These are phyloP conservation scores for Kalmusia sp. DNA, from an alignment of 2,329 filamentous ascomycete species.

Conservation along the genomic window DNA sequence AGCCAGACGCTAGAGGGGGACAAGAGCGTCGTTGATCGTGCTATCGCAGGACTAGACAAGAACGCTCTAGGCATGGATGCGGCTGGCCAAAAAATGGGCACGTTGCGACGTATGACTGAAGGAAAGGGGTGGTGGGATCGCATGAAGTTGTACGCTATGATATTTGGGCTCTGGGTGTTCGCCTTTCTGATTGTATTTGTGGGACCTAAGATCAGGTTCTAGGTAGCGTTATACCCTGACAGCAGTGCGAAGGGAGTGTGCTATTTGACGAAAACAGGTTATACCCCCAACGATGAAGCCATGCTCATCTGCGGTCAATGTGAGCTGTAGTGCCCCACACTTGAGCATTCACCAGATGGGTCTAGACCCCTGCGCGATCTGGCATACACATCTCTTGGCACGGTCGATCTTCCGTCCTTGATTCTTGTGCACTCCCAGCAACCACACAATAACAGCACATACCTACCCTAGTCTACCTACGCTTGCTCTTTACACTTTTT, in stretches of 20 bases:
- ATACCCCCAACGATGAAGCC: too few relatives aligned
- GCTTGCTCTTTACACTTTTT: constrained; percentile 13
- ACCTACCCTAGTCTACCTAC: background rate
- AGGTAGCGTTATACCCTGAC: constrained; percentile 14
- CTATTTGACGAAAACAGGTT: constrained; percentile 1
- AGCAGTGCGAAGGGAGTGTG: background rate
- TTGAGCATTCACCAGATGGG: constrained; percentile 1
- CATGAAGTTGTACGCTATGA: constrained; percentile 83
- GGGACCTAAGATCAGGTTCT: constrained; percentile 88
- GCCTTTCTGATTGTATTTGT: constrained; percentile 83
- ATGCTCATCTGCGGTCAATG: too few relatives aligned
- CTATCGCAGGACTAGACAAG: constrained; percentile 77
- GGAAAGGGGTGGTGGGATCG: constrained; percentile 87
- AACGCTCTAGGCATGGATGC: constrained; percentile 78
- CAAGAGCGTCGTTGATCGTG: constrained; percentile 74
- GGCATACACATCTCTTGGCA: constrained; percentile 31
- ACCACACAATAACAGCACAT: constrained; percentile 17
- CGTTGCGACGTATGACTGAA: constrained; percentile 80
- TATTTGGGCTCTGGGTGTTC: constrained; percentile 80
- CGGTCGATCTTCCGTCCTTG: constrained; percentile 12
- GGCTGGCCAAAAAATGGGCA: constrained; percentile 78
- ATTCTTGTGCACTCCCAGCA: background rate
- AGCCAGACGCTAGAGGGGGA: constrained; percentile 74
- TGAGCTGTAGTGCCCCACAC: too few relatives aligned
- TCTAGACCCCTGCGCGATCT: constrained; percentile 30